Conservation (phyloP, 352 stramenopile genomes). For the Aphanomyces cochlioides region DNA sequence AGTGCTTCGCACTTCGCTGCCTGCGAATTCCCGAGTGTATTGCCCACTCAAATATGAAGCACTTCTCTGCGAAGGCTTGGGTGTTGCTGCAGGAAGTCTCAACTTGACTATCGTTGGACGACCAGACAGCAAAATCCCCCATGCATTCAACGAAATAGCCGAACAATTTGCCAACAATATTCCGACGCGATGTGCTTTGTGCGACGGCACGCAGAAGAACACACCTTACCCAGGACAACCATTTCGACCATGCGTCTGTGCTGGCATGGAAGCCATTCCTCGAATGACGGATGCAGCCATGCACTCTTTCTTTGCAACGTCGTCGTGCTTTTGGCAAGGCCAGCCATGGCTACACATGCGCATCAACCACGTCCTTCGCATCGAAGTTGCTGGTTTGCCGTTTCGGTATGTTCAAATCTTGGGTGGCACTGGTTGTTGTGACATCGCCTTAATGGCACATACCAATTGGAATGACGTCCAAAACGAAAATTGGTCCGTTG, state of each 20-base stretch:
- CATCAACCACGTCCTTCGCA: slow-evolving; percentile 29
- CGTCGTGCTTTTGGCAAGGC: slow-evolving; percentile 14
- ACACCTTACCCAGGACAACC: slow-evolving; percentile 10
- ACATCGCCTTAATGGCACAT: slow-evolving; percentile 27
- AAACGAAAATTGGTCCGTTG: slow-evolving; percentile 30
- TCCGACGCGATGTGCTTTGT: slow-evolving; percentile 25
- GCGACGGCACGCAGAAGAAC: slow-evolving; percentile 20
- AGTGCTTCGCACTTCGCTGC: slow-evolving; percentile 22
- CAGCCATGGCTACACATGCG: slow-evolving; percentile 29
- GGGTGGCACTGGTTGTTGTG: slow-evolving; percentile 28
- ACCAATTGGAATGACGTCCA: slow-evolving; percentile 24
- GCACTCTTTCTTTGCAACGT: slow-evolving; percentile 20
- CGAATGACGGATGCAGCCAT: slow-evolving; percentile 23
- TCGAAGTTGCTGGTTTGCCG: slow-evolving; percentile 20
- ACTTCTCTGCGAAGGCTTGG: slow-evolving; percentile 24
- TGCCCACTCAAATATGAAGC: slow-evolving; percentile 28
- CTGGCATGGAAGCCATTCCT: slow-evolving; percentile 29
- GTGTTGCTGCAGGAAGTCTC: slow-evolving; percentile 14
- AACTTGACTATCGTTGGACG: slow-evolving; percentile 28
- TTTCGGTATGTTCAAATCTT: slow-evolving; percentile 28
- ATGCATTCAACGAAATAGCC: slow-evolving; percentile 26
- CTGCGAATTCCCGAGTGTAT: slow-evolving; percentile 25
- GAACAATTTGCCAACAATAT: slow-evolving; percentile 32
- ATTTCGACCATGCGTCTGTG: slow-evolving; percentile 25
- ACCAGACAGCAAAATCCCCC: slow-evolving; percentile 20